Conservation (phyloP, 768 basidiomycete species). For the Austroboletus eburneus region DNA sequence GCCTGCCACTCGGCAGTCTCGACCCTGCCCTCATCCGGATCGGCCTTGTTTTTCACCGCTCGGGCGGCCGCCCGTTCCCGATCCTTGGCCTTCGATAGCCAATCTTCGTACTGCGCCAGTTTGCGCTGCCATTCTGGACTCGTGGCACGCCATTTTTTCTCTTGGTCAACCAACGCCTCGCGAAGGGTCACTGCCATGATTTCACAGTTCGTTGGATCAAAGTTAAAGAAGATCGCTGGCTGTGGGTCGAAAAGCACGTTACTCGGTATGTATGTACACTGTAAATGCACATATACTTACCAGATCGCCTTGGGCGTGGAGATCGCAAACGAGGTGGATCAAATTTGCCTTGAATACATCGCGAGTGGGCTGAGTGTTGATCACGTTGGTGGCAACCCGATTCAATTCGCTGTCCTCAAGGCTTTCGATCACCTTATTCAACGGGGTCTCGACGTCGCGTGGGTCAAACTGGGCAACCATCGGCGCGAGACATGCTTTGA, state of each 20-base stretch:
- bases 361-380: constrained; percentile 33
- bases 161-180: constrained; percentile 36
- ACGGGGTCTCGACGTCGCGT: constrained; percentile 27
- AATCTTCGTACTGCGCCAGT: constrained; percentile 47
- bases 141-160: constrained; percentile 45
- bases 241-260: too few relatives aligned
- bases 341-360: constrained; percentile 40
- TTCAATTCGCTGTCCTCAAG: constrained; percentile 39
- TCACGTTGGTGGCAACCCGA: constrained; percentile 13
- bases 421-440: constrained; percentile 36
- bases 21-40: constrained; percentile 22
- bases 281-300: too few relatives aligned
- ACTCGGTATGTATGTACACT: too few relatives aligned
- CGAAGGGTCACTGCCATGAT: constrained; percentile 41
- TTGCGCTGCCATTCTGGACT: constrained; percentile 49
- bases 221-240: constrained; percentile 68
- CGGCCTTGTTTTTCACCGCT: constrained; percentile 36
- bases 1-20: constrained; percentile 42
- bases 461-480: constrained; percentile 38
- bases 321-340: constrained; percentile 51
- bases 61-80: constrained; percentile 43
- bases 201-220: constrained; percentile 59
- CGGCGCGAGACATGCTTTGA: constrained; percentile 43
- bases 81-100: constrained; percentile 44
- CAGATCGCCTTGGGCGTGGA: constrained; percentile 50